Percentiles rank a stretch among this genome's conserved stretches.
Evolutionary conservation across 1,284 basidiomycete genomes (phyloP).

Genomic region (Sanghuangporus baumii): DNA sequence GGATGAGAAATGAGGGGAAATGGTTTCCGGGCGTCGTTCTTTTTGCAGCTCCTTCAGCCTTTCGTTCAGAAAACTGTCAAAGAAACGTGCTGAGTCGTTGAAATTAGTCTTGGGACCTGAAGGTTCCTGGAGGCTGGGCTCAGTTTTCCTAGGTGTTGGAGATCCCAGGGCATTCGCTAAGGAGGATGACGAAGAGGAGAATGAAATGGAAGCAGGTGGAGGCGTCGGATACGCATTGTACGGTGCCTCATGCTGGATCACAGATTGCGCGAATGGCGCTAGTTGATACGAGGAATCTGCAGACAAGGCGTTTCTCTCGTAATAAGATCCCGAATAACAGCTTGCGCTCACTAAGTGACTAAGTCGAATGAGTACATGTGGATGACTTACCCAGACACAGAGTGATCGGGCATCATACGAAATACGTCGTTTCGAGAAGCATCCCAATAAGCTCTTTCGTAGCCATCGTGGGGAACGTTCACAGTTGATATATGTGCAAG

Average conservation of each 20-base stretch:
- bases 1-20: neutral
- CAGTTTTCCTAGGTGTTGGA: constrained; percentile 20
- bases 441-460: constrained; percentile 49
- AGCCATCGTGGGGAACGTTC: constrained; percentile 26
- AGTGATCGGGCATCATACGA: constrained; percentile 13
- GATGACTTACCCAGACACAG: constrained; percentile 3
- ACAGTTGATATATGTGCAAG: constrained; percentile 41
- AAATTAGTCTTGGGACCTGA: constrained; percentile 33
- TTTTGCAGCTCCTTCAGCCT: constrained; percentile 28
- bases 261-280: constrained; percentile 51
- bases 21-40: neutral
- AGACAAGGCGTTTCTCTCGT: constrained; percentile 31
- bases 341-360: constrained; percentile 21
- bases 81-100: constrained; percentile 55
- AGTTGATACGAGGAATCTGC: constrained; percentile 42
- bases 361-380: neutral
- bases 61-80: constrained; percentile 56
- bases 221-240: constrained; percentile 62
- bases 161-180: constrained; percentile 64
- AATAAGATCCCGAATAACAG: constrained; percentile 27
- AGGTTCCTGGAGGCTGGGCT: neutral
- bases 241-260: constrained; percentile 55
- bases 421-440: constrained; percentile 46
- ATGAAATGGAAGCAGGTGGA: constrained; percentile 49
- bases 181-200: constrained; percentile 58